Evolutionary conservation across 2,329 filamentous ascomycete genomes (phyloP).

Genomic region (Diaporthe velutina): DNA sequence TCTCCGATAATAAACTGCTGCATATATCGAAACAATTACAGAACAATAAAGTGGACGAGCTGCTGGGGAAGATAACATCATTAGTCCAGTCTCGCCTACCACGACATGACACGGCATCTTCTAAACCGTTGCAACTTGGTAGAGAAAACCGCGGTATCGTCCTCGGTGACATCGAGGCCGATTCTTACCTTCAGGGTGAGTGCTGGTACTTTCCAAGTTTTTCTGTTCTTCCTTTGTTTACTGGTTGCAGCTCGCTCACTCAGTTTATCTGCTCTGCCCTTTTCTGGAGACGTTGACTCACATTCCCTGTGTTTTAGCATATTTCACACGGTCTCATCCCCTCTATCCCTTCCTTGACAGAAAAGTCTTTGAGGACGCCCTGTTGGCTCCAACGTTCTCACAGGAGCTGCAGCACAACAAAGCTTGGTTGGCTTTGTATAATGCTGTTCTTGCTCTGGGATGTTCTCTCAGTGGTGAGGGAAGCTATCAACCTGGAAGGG

Average conservation of each 20-base stretch:
- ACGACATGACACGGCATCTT: conserved; percentile 7
- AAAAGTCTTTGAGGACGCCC: conserved; percentile 50
- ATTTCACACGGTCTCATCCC: conserved; percentile 55
- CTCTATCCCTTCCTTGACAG: conserved; percentile 56
- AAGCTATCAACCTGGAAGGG: conserved; percentile 54
- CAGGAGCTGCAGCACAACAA: conserved; percentile 45
- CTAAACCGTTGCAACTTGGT: conserved; percentile 5
- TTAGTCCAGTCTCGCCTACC: conserved; percentile 7
- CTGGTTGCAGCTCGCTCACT: not conserved
- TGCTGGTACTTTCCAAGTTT: conserved; percentile 34
- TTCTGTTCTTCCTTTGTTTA: conserved; percentile 7
- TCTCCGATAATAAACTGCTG: conserved; percentile 14
- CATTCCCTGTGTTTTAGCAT: conserved; percentile 43
- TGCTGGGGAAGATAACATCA: conserved; percentile 32
- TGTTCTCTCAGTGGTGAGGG: conserved; percentile 51
- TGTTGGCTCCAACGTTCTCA: conserved; percentile 45
- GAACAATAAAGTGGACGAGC: conserved; percentile 48
- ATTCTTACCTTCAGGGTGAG: conserved; percentile 43
- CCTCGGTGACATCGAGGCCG: conserved; percentile 32
- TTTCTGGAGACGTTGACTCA: not conserved
- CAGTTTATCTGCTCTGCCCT: not conserved
- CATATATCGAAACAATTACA: conserved; percentile 37
- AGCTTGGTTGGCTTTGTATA: conserved; percentile 54
- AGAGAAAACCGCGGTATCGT: not conserved
- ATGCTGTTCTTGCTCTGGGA: conserved; percentile 53